Base-by-base conservation (phyloP, 2,329 filamentous ascomycete genomes). In the Cladophialophora psammophila region DNA sequence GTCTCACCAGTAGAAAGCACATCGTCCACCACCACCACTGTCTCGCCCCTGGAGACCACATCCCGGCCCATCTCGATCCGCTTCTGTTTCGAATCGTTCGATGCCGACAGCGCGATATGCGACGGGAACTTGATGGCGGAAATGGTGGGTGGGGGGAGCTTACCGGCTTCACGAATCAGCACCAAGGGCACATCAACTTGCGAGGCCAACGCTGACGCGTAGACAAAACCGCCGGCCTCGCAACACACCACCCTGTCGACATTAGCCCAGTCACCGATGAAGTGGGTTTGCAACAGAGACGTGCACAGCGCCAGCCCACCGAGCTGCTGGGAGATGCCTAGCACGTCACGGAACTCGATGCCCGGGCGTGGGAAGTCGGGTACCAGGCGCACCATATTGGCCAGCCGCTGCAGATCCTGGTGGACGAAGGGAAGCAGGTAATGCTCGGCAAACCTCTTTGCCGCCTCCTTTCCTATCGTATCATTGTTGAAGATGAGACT, bases 21-120 rank as follows among this genome's bases (percentile, higher is more conserved):
- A 75, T 89, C 87, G 66, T 89, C 80, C 0, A 88, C 80, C n/a
- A 88, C 80, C n/a, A 88, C 78, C 10, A 88, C 82, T 3, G 77
- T 78, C 3, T 74, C 76, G 1, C 76, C 80, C 40, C 32, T 72
- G 0, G 77, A 71, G 18, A 89, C 36, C 42, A 76, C 75, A 76
- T 81, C 76, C 18, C 71, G 72, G 15, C 78, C 78, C 74, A 89
- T 85, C 76, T 87, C 86, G 6, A 89, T 80, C 36, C 66, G 73
- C 42, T 79, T 78, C 63, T 77, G 75, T 58, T 67, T 68, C 5
- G 63, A 56, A 13, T 72, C 56, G 1, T 70, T 64, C 1, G 74
- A 75, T 64, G 82, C 82, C 0, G 86, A 87, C 2, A 26, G 26
- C 26, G 26, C 2, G 48, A 90, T 84, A 74, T 88, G 78, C 2